phyloP scores from a whole-genome alignment of 1,139 yeast species.

The Yamadazyma triangularis region DNA sequence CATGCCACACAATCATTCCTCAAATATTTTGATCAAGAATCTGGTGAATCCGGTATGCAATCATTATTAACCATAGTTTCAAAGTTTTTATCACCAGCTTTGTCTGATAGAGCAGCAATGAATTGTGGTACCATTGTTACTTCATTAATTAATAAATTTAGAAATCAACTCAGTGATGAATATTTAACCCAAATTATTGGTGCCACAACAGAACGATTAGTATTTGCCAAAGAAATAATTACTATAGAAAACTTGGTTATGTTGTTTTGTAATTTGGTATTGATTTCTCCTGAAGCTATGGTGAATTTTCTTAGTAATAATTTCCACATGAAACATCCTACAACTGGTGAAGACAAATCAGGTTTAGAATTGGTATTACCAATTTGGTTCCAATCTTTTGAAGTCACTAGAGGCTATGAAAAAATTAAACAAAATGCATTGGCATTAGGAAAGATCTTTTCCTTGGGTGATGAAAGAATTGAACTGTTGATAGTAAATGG shows the following conservation, averaged over 20 bases:
- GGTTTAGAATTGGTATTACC: slow-evolving; percentile 33
- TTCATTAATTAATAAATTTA: slow-evolving; percentile 60
- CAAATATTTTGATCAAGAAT: slow-evolving; percentile 31
- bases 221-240: slow-evolving; percentile 61
- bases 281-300: slow-evolving; percentile 56
- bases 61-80: slow-evolving; percentile 59
- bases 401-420: slow-evolving; percentile 73
- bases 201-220: slow-evolving; percentile 67
- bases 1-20: slow-evolving; percentile 45
- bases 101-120: slow-evolving; percentile 77
- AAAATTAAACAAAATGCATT: slow-evolving; percentile 65
- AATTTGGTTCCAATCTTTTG: slow-evolving; percentile 82
- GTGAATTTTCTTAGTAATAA: slow-evolving; percentile 50
- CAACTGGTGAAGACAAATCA: slow-evolving; percentile 16
- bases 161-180: slow-evolving; percentile 41
- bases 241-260: slow-evolving; percentile 73
- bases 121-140: slow-evolving; percentile 68
- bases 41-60: slow-evolving; percentile 47
- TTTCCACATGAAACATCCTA: slow-evolving; percentile 29
- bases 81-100: slow-evolving; percentile 63
- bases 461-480: slow-evolving; percentile 52
- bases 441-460: slow-evolving; percentile 61
- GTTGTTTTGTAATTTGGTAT: slow-evolving; percentile 71
- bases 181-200: slow-evolving; percentile 57
- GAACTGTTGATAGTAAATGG: slow-evolving; percentile 63